Evolutionary conservation across 176 grass and related monocot species (phyloP).

Genomic region (Avena eriantha): DNA sequence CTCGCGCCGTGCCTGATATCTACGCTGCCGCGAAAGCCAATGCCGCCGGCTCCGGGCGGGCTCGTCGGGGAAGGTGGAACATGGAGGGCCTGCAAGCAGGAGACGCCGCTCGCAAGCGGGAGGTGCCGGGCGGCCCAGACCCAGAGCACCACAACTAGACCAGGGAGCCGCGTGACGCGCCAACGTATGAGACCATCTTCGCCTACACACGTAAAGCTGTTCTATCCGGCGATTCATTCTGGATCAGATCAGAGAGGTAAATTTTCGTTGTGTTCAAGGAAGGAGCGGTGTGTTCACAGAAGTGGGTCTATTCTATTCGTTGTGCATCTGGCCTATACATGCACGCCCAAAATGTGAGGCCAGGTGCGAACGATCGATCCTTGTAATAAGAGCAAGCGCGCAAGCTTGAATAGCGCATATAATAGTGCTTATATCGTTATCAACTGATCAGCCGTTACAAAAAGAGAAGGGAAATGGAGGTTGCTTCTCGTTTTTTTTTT

Average conservation of each 20-base stretch:
- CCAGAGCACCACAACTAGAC: conserved; percentile 70
- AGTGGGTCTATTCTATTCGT: background rate
- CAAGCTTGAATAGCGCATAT: background rate
- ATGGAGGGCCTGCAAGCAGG: conserved; percentile 33
- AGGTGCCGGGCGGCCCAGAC: conserved; percentile 74
- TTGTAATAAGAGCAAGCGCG: conserved; percentile 21
- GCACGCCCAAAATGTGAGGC: background rate
- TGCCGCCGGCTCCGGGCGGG: background rate
- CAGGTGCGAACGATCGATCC: background rate
- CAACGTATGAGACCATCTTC: background rate
- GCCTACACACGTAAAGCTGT: background rate
- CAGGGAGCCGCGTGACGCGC: background rate
- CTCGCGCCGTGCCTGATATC: background rate
- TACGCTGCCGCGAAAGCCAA: background rate
- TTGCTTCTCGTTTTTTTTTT: too few relatives aligned
- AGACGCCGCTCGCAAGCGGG: conserved; percentile 51
- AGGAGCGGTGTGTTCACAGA: background rate
- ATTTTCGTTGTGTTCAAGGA: background rate
- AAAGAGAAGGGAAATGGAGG: too few relatives aligned
- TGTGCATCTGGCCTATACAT: background rate
- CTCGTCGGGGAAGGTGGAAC: conserved; percentile 46
- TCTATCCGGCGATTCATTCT: background rate
- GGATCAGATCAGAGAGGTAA: background rate
- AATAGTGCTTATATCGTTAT: background rate
- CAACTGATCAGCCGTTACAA: background rate